Conservation (phyloP, 108 stramenopile genomes). For the Cyclotella sp. region DNA sequence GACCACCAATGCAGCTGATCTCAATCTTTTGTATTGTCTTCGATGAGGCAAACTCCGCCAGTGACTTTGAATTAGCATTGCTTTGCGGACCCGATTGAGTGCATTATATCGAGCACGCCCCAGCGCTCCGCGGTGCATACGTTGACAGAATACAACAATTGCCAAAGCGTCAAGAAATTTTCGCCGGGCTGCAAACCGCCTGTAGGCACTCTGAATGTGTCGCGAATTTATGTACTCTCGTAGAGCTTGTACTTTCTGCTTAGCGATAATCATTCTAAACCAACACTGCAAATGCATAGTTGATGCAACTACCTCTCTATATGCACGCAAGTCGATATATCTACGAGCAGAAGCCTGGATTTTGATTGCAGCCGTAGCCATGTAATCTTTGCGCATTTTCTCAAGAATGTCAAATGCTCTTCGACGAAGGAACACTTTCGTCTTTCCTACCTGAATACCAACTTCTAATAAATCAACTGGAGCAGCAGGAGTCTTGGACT, state of each 20-base stretch:
- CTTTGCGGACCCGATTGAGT: slow-evolving; percentile 29
- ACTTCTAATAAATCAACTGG: slow-evolving; percentile 34
- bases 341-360: slow-evolving; percentile 59
- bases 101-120: slow-evolving; percentile 36
- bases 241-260: slow-evolving; percentile 28
- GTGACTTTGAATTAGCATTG: slow-evolving; percentile 35
- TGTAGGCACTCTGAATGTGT: slow-evolving; percentile 40
- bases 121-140: slow-evolving; percentile 34
- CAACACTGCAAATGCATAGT: slow-evolving; percentile 50
- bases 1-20: slow-evolving; percentile 5
- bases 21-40: slow-evolving; percentile 4
- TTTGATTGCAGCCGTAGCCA: slow-evolving; percentile 43
- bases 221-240: slow-evolving; percentile 33
- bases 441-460: slow-evolving; percentile 70
- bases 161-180: slow-evolving; percentile 19
- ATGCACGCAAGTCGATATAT: slow-evolving; percentile 30
- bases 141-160: slow-evolving; percentile 53
- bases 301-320: slow-evolving; percentile 12
- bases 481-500: slow-evolving; percentile 8
- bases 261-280: slow-evolving; percentile 37
- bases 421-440: slow-evolving; percentile 72
- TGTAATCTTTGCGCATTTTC: slow-evolving; percentile 42
- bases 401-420: slow-evolving; percentile 67
- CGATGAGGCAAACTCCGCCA: slow-evolving; percentile 10
- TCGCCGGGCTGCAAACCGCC: slow-evolving; percentile 17